A percentile compares a stretch with the other conserved stretches of the same genome.
phyloP scores from a whole-genome alignment of 768 basidiomycete species.

The Leccinum disarticulatum region DNA sequence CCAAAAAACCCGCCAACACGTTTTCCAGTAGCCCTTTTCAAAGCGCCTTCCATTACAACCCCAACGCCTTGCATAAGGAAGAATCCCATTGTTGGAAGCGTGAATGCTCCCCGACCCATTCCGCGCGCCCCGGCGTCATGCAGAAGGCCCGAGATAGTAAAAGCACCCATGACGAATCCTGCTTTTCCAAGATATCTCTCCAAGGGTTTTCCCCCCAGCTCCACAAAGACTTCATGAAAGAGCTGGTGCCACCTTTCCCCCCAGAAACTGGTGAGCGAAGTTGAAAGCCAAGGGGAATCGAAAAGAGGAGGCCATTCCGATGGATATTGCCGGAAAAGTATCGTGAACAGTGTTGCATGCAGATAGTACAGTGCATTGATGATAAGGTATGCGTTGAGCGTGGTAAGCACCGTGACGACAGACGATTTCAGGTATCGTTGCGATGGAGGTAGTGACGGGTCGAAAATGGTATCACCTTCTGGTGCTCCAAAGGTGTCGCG shows the following conservation, averaged over 20 bases:
- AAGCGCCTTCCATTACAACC: slow-evolving; percentile 49
- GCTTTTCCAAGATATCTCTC: slow-evolving; percentile 44
- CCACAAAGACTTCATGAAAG: slow-evolving; percentile 57
- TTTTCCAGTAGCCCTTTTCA: slow-evolving; percentile 42
- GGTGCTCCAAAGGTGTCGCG: slow-evolving; percentile 39
- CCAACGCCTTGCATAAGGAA: slow-evolving; percentile 60
- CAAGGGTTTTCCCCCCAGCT: slow-evolving; percentile 47
- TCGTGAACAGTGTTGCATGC: slow-evolving; percentile 43
- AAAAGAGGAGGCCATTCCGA: slow-evolving; percentile 66
- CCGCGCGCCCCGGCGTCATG: slow-evolving; percentile 61
- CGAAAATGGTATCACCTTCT: slow-evolving; percentile 39
- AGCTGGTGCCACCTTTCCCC: slow-evolving; percentile 64
- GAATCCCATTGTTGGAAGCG: slow-evolving; percentile 43
- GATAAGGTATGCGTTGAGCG: slow-evolving; percentile 37
- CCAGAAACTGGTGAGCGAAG: slow-evolving; percentile 66
- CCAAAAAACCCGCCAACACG: slow-evolving; percentile 50
- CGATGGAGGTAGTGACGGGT: slow-evolving; percentile 33
- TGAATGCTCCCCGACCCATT: slow-evolving; percentile 54
- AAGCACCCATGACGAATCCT: slow-evolving; percentile 56
- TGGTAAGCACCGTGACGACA: no score
- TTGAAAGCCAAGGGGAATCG: slow-evolving; percentile 53
- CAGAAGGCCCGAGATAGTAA: slow-evolving; percentile 55
- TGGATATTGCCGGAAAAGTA: slow-evolving; percentile 48
- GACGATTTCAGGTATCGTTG: slow-evolving; percentile 42
- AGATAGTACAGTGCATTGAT: slow-evolving; percentile 46